A percentile compares a stretch with the other conserved stretches of the same genome.
Evolutionary conservation across 352 stramenopile species (phyloP).

Genomic region (Phytophthora macrochlamydospora): DNA sequence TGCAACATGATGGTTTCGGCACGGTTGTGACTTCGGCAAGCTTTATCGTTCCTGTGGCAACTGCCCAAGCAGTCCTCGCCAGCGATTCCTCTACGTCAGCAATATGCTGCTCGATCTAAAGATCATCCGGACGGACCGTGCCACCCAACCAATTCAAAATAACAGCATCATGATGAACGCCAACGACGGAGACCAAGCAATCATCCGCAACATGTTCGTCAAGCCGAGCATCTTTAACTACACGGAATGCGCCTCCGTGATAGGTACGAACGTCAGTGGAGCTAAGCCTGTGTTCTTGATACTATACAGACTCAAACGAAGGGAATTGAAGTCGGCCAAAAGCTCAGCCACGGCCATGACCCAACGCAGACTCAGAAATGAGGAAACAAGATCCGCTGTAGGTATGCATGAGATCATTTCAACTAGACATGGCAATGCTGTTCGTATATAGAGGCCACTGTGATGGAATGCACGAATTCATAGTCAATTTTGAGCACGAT

Average conservation of each 20-base stretch:
- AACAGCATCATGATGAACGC: slow-evolving; percentile 51
- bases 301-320: too few species aligned
- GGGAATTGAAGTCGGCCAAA: too few species aligned
- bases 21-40: slow-evolving; percentile 33
- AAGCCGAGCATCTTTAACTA: slow-evolving; percentile 17
- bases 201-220: slow-evolving; percentile 42
- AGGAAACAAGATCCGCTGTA: too few species aligned
- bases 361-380: too few species aligned
- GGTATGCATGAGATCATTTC: too few species aligned
- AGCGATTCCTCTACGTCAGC: slow-evolving; percentile 43
- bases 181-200: slow-evolving; percentile 43
- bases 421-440: too few species aligned
- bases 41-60: slow-evolving; percentile 27
- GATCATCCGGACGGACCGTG: slow-evolving; percentile 37
- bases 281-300: slow-evolving; percentile 22
- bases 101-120: slow-evolving; percentile 42
- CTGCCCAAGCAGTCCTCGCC: slow-evolving; percentile 38
- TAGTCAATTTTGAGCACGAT: too few species aligned
- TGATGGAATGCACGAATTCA: too few species aligned
- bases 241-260: slow-evolving; percentile 19
- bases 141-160: slow-evolving; percentile 29
- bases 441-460: too few species aligned
- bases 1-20: slow-evolving; percentile 47
- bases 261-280: slow-evolving; percentile 14
- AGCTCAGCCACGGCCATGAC: too few species aligned